Percentiles rank a stretch among this genome's conserved stretches.
Evolutionary conservation across 352 stramenopile genomes (phyloP).

Genomic region (Pythium apleroticum): DNA sequence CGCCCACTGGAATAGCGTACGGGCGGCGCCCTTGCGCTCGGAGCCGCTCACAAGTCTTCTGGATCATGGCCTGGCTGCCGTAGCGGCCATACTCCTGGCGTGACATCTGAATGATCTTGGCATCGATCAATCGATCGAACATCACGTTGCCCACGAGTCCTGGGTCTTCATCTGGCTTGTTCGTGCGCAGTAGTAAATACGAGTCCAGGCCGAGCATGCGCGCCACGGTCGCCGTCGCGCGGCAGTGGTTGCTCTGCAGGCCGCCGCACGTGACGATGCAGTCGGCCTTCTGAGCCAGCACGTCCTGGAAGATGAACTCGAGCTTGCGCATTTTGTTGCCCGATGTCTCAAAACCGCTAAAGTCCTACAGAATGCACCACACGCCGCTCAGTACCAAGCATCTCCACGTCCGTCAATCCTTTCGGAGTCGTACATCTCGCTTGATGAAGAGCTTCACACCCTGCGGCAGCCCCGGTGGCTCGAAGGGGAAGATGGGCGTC

Average conservation of each 20-base stretch:
- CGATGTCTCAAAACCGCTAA: conserved; percentile 89
- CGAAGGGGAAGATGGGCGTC: conserved; percentile 77
- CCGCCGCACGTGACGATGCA: conserved; percentile 93
- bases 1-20: conserved; percentile 85
- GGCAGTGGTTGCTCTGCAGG: conserved; percentile 94
- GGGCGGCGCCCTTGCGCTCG: conserved; percentile 51
- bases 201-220: conserved; percentile 91
- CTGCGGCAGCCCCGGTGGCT: conserved; percentile 60
- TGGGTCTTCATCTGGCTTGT: conserved; percentile 71
- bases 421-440: conserved; percentile 61
- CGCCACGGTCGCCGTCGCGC: conserved; percentile 75
- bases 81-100: conserved; percentile 78
- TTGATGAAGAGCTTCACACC: conserved; percentile 84
- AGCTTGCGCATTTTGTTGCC: conserved; percentile 96
- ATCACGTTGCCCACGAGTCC: conserved; percentile 74
- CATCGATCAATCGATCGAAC: conserved; percentile 74
- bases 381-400: no score
- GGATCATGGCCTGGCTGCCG: conserved; percentile 78
- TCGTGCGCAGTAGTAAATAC: conserved; percentile 88
- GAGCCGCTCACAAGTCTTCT: conserved; percentile 69
- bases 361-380: conserved; percentile 50
- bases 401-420: no score
- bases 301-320: conserved; percentile 93
- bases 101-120: conserved; percentile 79
- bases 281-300: conserved; percentile 78